Conservation (phyloP, 805 yeast species). For the Kazachstania africana region DNA sequence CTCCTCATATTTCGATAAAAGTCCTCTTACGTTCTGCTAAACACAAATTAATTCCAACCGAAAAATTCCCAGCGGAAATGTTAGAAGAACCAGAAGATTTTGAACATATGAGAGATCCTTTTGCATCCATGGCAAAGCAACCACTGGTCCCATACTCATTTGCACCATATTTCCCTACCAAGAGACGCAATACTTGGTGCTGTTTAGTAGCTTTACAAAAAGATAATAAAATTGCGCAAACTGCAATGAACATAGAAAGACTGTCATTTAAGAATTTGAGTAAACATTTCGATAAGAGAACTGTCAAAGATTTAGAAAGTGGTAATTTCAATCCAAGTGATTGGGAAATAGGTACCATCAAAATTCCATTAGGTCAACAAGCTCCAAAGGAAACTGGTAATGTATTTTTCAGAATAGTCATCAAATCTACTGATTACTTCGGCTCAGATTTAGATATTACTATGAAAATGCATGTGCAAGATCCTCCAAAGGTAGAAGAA, state of each 20-base stretch:
- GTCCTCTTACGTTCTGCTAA: constrained; percentile 64
- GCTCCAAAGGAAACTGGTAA: constrained; percentile 65
- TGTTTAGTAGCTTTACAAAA: constrained; percentile 60
- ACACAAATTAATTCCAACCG: constrained; percentile 41
- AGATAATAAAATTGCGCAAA: constrained; percentile 70
- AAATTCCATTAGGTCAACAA: constrained; percentile 60
- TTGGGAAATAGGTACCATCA: constrained; percentile 54
- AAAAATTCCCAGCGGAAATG: constrained; percentile 23
- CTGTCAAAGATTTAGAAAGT: constrained; percentile 19
- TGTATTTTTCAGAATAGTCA: constrained; percentile 54
- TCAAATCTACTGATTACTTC: constrained; percentile 68
- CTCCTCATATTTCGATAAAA: constrained; percentile 64
- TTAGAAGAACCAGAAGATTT: constrained; percentile 46
- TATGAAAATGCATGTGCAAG: constrained; percentile 55
- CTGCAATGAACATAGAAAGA: constrained; percentile 31
- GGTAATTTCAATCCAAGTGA: constrained; percentile 27
- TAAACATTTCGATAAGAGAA: constrained; percentile 22
- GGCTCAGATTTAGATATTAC: constrained; percentile 73
- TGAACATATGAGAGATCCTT: constrained; percentile 64
- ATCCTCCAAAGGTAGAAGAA: constrained; percentile 40
- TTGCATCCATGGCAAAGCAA: constrained; percentile 48
- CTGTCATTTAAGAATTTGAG: constrained; percentile 20
- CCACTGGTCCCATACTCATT: constrained; percentile 57
- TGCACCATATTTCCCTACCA: constrained; percentile 68
- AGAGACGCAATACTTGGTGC: constrained; percentile 43